These are phyloP conservation scores for Durio zibethinus DNA, from an alignment of 345 rosid genomes.

Conservation along the genomic window DNA sequence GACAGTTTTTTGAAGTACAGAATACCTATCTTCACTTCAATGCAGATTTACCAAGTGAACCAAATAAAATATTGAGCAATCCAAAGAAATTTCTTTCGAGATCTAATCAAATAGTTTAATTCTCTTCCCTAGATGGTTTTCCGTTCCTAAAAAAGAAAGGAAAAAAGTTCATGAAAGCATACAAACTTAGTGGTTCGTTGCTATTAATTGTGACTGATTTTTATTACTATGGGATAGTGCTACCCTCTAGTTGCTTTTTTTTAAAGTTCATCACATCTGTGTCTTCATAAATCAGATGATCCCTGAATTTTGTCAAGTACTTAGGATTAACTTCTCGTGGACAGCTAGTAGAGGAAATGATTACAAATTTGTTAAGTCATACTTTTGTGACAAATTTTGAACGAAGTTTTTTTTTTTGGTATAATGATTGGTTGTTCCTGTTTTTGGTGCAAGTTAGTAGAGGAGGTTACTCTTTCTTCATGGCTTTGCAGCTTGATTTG, in stretches of 20 bases:
- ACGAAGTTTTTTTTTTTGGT: not conserved
- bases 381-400: not conserved
- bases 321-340: not conserved
- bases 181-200: not conserved
- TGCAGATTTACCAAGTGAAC: not conserved
- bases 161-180: not conserved
- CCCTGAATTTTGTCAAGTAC: not conserved
- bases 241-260: not conserved
- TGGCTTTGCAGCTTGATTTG: conserved; percentile 19
- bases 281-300: not conserved
- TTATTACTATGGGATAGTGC: not conserved
- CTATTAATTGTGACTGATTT: not conserved
- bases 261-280: not conserved
- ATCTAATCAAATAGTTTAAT: not conserved
- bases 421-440: not conserved
- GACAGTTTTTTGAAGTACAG: not conserved
- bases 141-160: not conserved
- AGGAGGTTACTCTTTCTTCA: conserved; percentile 19
- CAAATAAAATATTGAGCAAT: not conserved
- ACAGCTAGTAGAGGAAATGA: conserved; percentile 2
- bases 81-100: not conserved
- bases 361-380: not conserved
- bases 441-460: conserved; percentile 6
- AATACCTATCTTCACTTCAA: not conserved
- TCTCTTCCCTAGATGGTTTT: not conserved